Conservation (phyloP, 192 early-diverging fungal genomes). For the Umbelopsis isabellina region DNA sequence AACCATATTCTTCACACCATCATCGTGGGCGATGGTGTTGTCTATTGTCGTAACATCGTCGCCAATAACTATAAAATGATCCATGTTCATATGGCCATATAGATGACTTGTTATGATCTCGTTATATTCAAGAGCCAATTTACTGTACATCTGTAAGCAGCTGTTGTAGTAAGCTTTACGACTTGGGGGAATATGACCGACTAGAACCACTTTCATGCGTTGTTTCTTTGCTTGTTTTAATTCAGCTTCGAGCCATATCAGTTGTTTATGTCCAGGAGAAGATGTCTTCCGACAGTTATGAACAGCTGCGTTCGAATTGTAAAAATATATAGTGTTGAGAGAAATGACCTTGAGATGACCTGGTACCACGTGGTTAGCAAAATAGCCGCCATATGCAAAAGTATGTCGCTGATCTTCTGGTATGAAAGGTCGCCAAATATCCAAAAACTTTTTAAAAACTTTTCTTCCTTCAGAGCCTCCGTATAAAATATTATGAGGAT, state of each 20-base stretch:
- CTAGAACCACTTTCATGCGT: slow-evolving; percentile 25
- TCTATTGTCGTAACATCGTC: background rate
- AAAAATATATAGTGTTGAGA: slow-evolving; percentile 45
- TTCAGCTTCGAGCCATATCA: slow-evolving; percentile 33
- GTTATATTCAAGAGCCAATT: slow-evolving; percentile 13
- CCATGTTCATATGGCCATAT: slow-evolving; percentile 35
- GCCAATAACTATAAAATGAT: slow-evolving; percentile 32
- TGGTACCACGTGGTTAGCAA: slow-evolving; percentile 46
- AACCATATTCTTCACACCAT: background rate
- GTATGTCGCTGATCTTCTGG: slow-evolving; percentile 50
- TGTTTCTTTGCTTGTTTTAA: slow-evolving; percentile 26
- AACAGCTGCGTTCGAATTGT: slow-evolving; percentile 29
- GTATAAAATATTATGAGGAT: slow-evolving; percentile 63
- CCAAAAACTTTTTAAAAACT: slow-evolving; percentile 19
- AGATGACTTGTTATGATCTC: slow-evolving; percentile 28
- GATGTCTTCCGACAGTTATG: slow-evolving; percentile 25
- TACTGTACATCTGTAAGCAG: slow-evolving; percentile 28
- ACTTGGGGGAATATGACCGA: slow-evolving; percentile 43
- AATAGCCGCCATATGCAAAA: slow-evolving; percentile 64
- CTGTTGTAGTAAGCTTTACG: slow-evolving; percentile 22
- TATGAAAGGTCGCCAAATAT: slow-evolving; percentile 58
- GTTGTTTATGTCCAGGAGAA: slow-evolving; percentile 20
- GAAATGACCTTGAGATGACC: slow-evolving; percentile 54
- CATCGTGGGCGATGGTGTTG: slow-evolving; percentile 5
- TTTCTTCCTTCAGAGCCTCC: slow-evolving; percentile 43